phyloP scores from a whole-genome alignment of 257 asterid genomes.

The Forsythia viridissima region DNA sequence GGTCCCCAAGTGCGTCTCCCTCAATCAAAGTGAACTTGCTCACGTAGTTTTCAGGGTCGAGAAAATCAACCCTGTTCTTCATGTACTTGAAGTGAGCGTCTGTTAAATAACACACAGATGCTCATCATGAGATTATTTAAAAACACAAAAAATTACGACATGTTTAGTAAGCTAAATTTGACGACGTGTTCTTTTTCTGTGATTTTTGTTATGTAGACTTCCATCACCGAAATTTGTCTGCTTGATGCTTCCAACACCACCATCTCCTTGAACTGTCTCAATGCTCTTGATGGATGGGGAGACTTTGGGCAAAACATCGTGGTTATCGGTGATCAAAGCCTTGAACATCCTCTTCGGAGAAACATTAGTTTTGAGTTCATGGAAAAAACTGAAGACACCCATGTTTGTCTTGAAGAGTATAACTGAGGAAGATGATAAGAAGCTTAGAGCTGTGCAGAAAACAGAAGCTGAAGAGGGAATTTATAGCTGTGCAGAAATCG shows the following conservation, averaged over 20 bases:
- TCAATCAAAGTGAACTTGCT: conserved; percentile 19
- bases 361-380: conserved; percentile 26
- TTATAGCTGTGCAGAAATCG: not conserved
- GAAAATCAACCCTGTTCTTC: not conserved
- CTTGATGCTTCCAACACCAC: conserved; percentile 23
- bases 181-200: not conserved
- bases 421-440: not conserved
- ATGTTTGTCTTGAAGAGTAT: not conserved
- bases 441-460: not conserved
- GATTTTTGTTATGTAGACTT: not conserved
- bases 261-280: conserved; percentile 19
- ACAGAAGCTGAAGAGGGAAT: not conserved
- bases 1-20: conserved; percentile 13
- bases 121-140: not conserved
- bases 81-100: not conserved
- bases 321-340: conserved; percentile 21
- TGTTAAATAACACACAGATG: not conserved
- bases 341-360: conserved; percentile 28
- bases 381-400: conserved; percentile 26
- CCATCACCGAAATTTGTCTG: conserved; percentile 25
- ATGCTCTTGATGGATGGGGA: conserved; percentile 24
- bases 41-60: not conserved
- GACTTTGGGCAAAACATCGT: conserved; percentile 24
- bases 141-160: too few relatives aligned
- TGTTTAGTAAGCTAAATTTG: too few relatives aligned